Conservation (phyloP, 768 basidiomycete genomes). For the Lentinus brumalis region DNA sequence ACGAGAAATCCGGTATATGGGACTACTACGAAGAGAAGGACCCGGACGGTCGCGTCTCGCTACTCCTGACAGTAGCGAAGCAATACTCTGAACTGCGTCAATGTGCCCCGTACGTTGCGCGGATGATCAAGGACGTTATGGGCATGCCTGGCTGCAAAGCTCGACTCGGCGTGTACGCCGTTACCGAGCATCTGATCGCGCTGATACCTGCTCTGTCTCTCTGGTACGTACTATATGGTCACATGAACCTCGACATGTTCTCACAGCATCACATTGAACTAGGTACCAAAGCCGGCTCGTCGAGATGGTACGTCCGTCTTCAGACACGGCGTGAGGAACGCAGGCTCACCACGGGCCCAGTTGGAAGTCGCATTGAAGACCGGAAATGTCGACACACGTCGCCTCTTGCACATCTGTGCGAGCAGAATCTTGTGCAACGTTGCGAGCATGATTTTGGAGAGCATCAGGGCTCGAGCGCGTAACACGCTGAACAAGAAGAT, state of each 20-base stretch:
- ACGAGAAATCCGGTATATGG: slow-evolving; percentile 70
- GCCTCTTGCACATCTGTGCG: slow-evolving; percentile 55
- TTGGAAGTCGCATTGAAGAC: slow-evolving; percentile 69
- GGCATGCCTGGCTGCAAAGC: slow-evolving; percentile 51
- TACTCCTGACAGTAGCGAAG: slow-evolving; percentile 46
- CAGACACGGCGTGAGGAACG: not conserved
- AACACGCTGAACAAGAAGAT: slow-evolving; percentile 57
- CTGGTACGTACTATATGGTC: slow-evolving; percentile 42
- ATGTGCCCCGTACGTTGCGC: slow-evolving; percentile 61
- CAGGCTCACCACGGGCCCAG: slow-evolving; percentile 31
- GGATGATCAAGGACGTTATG: slow-evolving; percentile 63
- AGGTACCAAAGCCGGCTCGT: slow-evolving; percentile 63
- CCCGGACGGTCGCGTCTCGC: slow-evolving; percentile 40
- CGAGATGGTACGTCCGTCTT: slow-evolving; percentile 47
- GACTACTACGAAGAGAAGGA: slow-evolving; percentile 68
- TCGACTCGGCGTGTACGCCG: slow-evolving; percentile 48
- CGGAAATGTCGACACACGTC: slow-evolving; percentile 55
- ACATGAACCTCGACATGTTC: not conserved
- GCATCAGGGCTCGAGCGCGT: slow-evolving; percentile 27
- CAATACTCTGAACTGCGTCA: slow-evolving; percentile 46
- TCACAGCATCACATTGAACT: not conserved
- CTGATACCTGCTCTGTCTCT: slow-evolving; percentile 63
- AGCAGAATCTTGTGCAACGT: slow-evolving; percentile 58
- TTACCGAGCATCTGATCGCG: slow-evolving; percentile 43
- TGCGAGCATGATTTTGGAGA: slow-evolving; percentile 44